These are phyloP conservation scores for Scutellaria galericulata DNA, from an alignment of 257 asterid species.

Conservation along the genomic window DNA sequence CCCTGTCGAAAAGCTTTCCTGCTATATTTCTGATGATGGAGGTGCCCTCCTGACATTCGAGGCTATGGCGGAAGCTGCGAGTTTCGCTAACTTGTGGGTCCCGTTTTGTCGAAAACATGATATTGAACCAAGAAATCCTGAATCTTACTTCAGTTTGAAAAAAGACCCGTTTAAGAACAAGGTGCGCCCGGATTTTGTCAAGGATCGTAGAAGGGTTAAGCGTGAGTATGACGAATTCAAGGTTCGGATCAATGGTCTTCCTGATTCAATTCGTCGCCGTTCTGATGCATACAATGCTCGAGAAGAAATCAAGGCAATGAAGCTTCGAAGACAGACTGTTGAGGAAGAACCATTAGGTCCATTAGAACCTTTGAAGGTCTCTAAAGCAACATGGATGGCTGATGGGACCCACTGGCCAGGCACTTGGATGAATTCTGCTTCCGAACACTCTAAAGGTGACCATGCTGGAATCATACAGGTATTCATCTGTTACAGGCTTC, in stretches of 20 bases:
- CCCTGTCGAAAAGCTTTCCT: constrained; percentile 88
- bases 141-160: constrained; percentile 76
- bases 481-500: background rate
- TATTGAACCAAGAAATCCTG: constrained; percentile 86
- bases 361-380: constrained; percentile 68
- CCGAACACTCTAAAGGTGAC: constrained; percentile 86
- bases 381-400: constrained; percentile 96
- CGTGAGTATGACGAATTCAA: constrained; percentile 92
- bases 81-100: constrained; percentile 88
- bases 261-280: constrained; percentile 87
- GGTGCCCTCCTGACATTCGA: constrained; percentile 88
- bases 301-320: constrained; percentile 86
- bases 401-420: constrained; percentile 97
- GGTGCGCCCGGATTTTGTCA: constrained; percentile 77
- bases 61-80: constrained; percentile 98
- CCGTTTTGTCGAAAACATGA: constrained; percentile 82
- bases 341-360: constrained; percentile 51
- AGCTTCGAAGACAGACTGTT: constrained; percentile 64
- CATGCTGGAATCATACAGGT: constrained; percentile 96
- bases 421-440: constrained; percentile 64
- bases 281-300: constrained; percentile 89
- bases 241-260: constrained; percentile 84
- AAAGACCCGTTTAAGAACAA: constrained; percentile 85
- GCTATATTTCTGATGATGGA: constrained; percentile 92
- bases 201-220: constrained; percentile 84